phyloP scores from a whole-genome alignment of 73 alveolate species.

The Uronychia binucleata region DNA sequence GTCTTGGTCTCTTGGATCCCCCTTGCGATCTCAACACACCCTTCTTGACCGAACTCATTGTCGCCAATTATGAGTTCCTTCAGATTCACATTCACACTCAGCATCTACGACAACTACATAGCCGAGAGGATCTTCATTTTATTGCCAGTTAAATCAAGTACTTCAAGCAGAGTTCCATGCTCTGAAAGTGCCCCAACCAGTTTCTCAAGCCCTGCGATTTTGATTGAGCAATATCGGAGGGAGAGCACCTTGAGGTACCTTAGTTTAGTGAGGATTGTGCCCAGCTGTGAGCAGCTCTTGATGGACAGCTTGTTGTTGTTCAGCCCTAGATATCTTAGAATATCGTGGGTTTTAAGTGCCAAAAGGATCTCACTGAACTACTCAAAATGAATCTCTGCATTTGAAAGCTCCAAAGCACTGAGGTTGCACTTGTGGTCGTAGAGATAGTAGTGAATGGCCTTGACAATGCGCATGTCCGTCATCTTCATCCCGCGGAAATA shows the following conservation, averaged over 20 bases:
- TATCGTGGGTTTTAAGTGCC: constrained; percentile 1
- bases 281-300: neutral
- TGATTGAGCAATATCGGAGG: neutral
- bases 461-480: neutral
- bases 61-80: neutral
- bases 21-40: neutral
- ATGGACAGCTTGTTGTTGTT: neutral
- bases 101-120: neutral
- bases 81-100: neutral
- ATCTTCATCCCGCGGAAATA: constrained; percentile 7
- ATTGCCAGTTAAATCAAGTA: neutral
- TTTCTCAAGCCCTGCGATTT: neutral
- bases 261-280: neutral
- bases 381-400: neutral
- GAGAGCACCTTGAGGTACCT: neutral
- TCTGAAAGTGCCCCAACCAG: neutral
- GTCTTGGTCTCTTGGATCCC: neutral
- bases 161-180: neutral
- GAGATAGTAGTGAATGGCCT: neutral
- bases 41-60: neutral
- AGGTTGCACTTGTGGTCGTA: constrained; percentile 1
- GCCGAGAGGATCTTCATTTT: neutral
- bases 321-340: neutral
- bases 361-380: neutral
- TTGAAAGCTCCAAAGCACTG: neutral